A percentile compares a stretch with the other conserved stretches of the same genome.
phyloP scores from a whole-genome alignment of 2,329 filamentous ascomycete genomes.

The Colletotrichum phormii region DNA sequence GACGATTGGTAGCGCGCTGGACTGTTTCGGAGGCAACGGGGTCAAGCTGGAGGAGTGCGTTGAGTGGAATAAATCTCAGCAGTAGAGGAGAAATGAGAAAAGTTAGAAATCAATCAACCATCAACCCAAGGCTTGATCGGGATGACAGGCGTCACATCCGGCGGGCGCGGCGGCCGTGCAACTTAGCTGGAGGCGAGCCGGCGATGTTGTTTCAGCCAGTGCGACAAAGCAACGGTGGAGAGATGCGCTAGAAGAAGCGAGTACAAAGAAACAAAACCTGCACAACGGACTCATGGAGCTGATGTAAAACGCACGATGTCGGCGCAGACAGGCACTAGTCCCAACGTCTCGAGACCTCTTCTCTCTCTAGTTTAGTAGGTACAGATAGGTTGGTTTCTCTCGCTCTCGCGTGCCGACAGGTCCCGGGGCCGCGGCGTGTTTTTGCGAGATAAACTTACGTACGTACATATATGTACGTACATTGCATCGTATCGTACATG shows the following conservation, averaged over 20 bases:
- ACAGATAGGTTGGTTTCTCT: background rate
- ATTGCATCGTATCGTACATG: background rate
- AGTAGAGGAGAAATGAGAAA: conserved; percentile 45
- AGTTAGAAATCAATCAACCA: background rate
- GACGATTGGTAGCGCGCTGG: conserved; percentile 95
- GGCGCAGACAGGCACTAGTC: background rate
- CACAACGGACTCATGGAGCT: background rate
- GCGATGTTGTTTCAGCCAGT: conserved; percentile 21
- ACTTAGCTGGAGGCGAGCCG: background rate
- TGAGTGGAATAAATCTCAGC: conserved; percentile 75
- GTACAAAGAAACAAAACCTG: background rate
- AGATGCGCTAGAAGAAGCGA: conserved; percentile 19
- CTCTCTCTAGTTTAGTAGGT: background rate
- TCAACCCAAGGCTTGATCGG: background rate
- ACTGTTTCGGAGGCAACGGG: conserved; percentile 91
- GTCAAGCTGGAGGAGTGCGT: conserved; percentile 92
- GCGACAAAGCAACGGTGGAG: conserved; percentile 20
- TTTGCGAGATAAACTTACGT: conserved; percentile 26
- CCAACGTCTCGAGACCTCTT: conserved; percentile 10
- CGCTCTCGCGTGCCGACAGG: conserved; percentile 4
- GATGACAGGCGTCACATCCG: conserved; percentile 34
- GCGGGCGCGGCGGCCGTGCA: conserved; percentile 16
- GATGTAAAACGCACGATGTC: background rate
- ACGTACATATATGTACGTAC: conserved; percentile 21
- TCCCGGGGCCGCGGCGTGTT: background rate